These are phyloP conservation scores for Coemansia sp. DNA, from an alignment of 192 early-diverging fungal genomes.

Conservation along the genomic window DNA sequence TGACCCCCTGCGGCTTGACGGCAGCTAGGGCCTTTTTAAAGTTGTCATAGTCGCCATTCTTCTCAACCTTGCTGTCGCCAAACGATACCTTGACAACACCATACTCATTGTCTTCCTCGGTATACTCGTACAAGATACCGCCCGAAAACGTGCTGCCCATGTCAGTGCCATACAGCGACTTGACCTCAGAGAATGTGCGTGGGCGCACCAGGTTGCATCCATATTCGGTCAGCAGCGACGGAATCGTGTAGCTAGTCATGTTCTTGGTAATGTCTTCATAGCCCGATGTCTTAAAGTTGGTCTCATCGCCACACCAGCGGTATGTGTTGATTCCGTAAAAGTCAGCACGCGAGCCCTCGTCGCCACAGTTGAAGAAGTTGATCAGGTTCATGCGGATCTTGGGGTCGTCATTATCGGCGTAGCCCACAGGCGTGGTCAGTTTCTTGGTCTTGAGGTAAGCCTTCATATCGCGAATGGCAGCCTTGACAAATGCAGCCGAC, in stretches of 20 bases:
- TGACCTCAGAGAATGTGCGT: conserved; percentile 65
- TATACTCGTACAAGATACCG: conserved; percentile 72
- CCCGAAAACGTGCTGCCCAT: conserved; percentile 67
- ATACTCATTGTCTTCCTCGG: conserved; percentile 70
- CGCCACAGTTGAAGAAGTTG: conserved; percentile 70
- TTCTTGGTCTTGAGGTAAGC: conserved; percentile 55
- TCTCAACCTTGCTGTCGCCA: conserved; percentile 40
- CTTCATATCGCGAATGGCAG: conserved; percentile 65
- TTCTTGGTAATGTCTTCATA: conserved; percentile 66
- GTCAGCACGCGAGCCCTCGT: conserved; percentile 59
- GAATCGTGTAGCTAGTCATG: conserved; percentile 60
- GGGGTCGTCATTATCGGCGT: conserved; percentile 69
- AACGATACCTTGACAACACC: conserved; percentile 63
- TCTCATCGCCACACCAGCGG: conserved; percentile 65
- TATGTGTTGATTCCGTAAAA: conserved; percentile 76
- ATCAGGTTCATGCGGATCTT: conserved; percentile 62
- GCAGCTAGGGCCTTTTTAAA: conserved; percentile 51
- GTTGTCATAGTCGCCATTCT: conserved; percentile 59
- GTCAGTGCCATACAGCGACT: conserved; percentile 63
- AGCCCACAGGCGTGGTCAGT: conserved; percentile 65
- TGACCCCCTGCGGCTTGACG: conserved; percentile 57
- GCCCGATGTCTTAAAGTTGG: conserved; percentile 62
- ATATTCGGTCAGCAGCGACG: conserved; percentile 71
- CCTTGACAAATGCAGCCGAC: conserved; percentile 66
- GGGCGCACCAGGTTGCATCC: conserved; percentile 70